Evolutionary conservation across 306 rosid species (phyloP).

Genomic region (Glycine soja): DNA sequence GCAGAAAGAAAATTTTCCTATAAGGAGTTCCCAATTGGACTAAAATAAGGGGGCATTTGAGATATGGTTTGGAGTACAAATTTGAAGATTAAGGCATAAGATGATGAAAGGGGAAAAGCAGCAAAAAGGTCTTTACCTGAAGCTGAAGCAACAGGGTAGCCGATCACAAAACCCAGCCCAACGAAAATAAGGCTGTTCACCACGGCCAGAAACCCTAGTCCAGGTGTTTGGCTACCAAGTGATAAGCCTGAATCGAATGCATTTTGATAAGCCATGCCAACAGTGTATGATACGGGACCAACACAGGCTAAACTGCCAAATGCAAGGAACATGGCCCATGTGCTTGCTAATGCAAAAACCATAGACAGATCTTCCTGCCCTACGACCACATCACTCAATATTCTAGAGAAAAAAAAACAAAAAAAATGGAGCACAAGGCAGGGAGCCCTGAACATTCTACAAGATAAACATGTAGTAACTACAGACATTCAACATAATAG

Average conservation of each 20-base stretch:
- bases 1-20: not conserved
- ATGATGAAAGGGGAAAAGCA: slow-evolving; percentile 27
- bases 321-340: slow-evolving; percentile 80
- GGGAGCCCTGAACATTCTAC: slow-evolving; percentile 27
- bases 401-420: slow-evolving; percentile 53
- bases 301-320: slow-evolving; percentile 73
- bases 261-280: slow-evolving; percentile 65
- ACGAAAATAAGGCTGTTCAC: slow-evolving; percentile 65
- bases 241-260: slow-evolving; percentile 59
- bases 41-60: slow-evolving; percentile 17
- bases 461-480: slow-evolving; percentile 17
- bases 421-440: not conserved
- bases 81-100: slow-evolving; percentile 11
- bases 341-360: slow-evolving; percentile 82
- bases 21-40: slow-evolving; percentile 18
- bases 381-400: slow-evolving; percentile 90
- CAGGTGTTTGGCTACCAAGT: slow-evolving; percentile 54
- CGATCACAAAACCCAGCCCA: slow-evolving; percentile 66
- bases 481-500: slow-evolving; percentile 14
- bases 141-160: slow-evolving; percentile 79
- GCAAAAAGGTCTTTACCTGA: slow-evolving; percentile 61
- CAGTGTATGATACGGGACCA: slow-evolving; percentile 67
- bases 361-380: slow-evolving; percentile 98
- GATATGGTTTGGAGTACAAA: not conserved
- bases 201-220: slow-evolving; percentile 54